Evolutionary conservation across 148 eudicot species (phyloP), one percentile per base, ranked within the genome.

Genomic region (Chenopodium quinoa): DNA sequence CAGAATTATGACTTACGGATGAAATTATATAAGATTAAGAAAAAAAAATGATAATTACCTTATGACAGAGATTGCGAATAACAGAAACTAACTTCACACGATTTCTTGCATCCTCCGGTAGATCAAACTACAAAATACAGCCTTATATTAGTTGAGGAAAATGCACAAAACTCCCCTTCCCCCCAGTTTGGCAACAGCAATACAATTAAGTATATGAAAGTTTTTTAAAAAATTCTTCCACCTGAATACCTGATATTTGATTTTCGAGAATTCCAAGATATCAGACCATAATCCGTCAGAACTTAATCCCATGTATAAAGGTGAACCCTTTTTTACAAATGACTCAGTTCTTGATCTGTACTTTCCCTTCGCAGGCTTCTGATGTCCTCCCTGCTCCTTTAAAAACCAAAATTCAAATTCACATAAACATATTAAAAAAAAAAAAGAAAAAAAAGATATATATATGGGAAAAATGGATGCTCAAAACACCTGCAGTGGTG

Each of bases 241-340:
- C 66, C 22, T 12, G 29, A 74, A 58, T 84, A 97, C 99, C 99
- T 93, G 94, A 91, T 97, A 97, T 84, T 97, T 97, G 83, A 87
- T 76, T 86, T 86, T 91, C n/a, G 98, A 90, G 86, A 97, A 92
- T 78, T 91, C 97, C 44, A 78, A 63, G 75, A 94, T 91, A 71
- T 92, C 97, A 79, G 93, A 83, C 99, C 99, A 97, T 81, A 94
- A 88, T 81, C 91, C 90, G 29, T 92, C 96, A 23, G 98, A 84
- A 58, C 88, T 85, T 67, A 89, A 79, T 82, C 81, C 84, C 80
- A 83, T 84, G 81, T 77, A 90, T 1, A 88, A 78, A 54, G 91
- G 85, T 25, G 77, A 87, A 81, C 80, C 84, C 80, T 81, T 90
- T 76, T 78, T 87, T 5, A 82, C 23, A 85, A 88, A 84, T 37